A percentile compares a stretch with the other conserved stretches of the same genome.
phyloP scores from a whole-genome alignment of 1,284 basidiomycete species.

The Hypsizygus ulmarius region DNA sequence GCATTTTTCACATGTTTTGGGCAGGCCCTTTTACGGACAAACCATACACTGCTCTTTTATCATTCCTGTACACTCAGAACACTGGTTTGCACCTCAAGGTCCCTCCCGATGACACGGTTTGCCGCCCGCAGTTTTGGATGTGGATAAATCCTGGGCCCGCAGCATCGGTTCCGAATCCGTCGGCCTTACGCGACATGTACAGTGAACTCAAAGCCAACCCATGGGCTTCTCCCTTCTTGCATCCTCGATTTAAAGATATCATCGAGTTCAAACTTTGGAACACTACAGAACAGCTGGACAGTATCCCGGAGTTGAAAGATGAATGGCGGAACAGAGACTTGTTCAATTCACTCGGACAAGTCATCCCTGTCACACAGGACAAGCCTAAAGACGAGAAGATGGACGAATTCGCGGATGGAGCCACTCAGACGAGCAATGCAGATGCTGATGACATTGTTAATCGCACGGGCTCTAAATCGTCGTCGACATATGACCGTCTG shows the following conservation, averaged over 20 bases:
- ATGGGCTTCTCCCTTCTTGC: slow-evolving; percentile 83
- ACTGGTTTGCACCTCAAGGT: slow-evolving; percentile 60
- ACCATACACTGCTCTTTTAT: slow-evolving; percentile 75
- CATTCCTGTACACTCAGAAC: slow-evolving; percentile 81
- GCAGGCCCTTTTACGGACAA: slow-evolving; percentile 83
- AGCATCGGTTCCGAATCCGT: slow-evolving; percentile 69
- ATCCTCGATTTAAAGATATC: slow-evolving; percentile 75
- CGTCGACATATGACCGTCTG: slow-evolving; percentile 73
- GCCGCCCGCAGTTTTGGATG: slow-evolving; percentile 80
- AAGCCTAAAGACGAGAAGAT: slow-evolving; percentile 14
- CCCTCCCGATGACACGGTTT: slow-evolving; percentile 40
- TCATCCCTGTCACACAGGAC: slow-evolving; percentile 46
- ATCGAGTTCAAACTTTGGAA: slow-evolving; percentile 90
- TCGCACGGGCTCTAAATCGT: slow-evolving; percentile 74
- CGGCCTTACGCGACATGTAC: slow-evolving; percentile 68
- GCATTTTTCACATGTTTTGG: slow-evolving; percentile 87
- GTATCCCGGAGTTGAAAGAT: slow-evolving; percentile 70
- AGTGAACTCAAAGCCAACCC: slow-evolving; percentile 69
- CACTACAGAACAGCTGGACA: slow-evolving; percentile 85
- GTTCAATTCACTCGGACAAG: slow-evolving; percentile 75
- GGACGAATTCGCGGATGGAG: slow-evolving; percentile 2
- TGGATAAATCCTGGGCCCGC: slow-evolving; percentile 85
- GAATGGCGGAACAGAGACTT: slow-evolving; percentile 71
- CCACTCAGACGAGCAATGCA: slow-evolving; percentile 1
- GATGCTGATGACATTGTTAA: slow-evolving; percentile 54